Conservation (phyloP, 1,284 basidiomycete genomes). For the Papiliotrema flavescens region DNA sequence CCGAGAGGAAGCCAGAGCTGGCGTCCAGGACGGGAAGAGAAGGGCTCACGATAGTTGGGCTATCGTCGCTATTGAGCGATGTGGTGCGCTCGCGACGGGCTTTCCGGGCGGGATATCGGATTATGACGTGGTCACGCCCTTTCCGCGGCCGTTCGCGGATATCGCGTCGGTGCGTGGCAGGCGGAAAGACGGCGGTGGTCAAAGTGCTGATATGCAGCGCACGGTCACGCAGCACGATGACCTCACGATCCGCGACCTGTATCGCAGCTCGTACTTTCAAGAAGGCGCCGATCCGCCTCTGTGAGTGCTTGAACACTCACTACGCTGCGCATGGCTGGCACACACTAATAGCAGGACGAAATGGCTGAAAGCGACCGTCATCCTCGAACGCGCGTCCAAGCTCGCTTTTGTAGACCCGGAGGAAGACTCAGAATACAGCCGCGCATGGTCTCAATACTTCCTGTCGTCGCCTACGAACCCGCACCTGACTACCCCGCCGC, state of each 20-base stretch:
- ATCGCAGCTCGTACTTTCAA: constrained; percentile 17
- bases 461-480: constrained; percentile 12
- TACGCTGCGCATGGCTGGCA: background rate
- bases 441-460: constrained; percentile 28
- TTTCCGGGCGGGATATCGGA: constrained; percentile 34
- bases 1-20: too few relatives aligned
- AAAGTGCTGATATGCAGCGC: constrained; percentile 14
- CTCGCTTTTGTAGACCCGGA: constrained; percentile 35
- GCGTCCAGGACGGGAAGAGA: too few relatives aligned
- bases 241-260: constrained; percentile 35
- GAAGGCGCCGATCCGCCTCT: constrained; percentile 25
- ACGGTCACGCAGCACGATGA: constrained; percentile 34
- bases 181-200: background rate
- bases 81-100: constrained; percentile 35
- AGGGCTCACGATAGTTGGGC: constrained; percentile 33
- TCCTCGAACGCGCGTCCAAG: constrained; percentile 41
- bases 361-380: constrained; percentile 34
- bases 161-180: constrained; percentile 28
- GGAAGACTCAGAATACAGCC: constrained; percentile 31
- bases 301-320: constrained; percentile 14
- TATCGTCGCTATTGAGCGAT: constrained; percentile 35
- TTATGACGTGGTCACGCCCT: constrained; percentile 43
- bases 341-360: background rate
- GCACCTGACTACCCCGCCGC: constrained; percentile 19
- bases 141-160: constrained; percentile 29